phyloP scores from a whole-genome alignment of 768 basidiomycete species.

The Tulasnella sp. region DNA sequence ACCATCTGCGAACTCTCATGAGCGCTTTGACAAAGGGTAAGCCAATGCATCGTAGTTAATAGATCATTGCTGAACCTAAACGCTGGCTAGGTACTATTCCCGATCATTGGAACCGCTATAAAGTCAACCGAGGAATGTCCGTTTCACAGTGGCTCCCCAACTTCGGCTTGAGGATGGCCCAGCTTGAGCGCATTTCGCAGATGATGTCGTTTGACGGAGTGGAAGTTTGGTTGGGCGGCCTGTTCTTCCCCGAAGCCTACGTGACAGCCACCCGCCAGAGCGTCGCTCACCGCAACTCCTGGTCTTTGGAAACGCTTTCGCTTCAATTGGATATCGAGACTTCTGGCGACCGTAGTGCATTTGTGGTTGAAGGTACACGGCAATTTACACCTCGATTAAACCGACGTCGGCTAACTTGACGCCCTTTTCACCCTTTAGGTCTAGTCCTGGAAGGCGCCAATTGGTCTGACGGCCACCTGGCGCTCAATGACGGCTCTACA shows the following conservation, averaged over 20 bases:
- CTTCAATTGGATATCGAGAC: slow-evolving; percentile 77
- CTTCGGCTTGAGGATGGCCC: slow-evolving; percentile 71
- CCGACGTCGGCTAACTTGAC: not conserved
- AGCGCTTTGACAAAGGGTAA: slow-evolving; percentile 83
- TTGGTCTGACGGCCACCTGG: slow-evolving; percentile 63
- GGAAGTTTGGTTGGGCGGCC: slow-evolving; percentile 86
- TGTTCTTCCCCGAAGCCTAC: slow-evolving; percentile 97
- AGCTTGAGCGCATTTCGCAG: slow-evolving; percentile 68
- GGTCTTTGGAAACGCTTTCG: slow-evolving; percentile 86
- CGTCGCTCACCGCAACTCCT: slow-evolving; percentile 87
- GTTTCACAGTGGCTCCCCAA: slow-evolving; percentile 84
- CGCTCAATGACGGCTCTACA: slow-evolving; percentile 82
- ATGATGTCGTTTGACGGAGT: slow-evolving; percentile 61
- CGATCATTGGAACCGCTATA: slow-evolving; percentile 82
- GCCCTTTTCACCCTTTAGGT: slow-evolving; percentile 45
- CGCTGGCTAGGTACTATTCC: slow-evolving; percentile 72
- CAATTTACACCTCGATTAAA: not conserved
- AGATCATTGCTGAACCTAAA: slow-evolving; percentile 12
- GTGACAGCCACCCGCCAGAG: slow-evolving; percentile 93
- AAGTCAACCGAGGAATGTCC: slow-evolving; percentile 74
- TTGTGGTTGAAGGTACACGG: slow-evolving; percentile 78
- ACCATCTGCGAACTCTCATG: slow-evolving; percentile 89
- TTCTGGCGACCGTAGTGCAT: slow-evolving; percentile 71
- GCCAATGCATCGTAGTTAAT: slow-evolving; percentile 19
- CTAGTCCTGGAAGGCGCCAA: slow-evolving; percentile 82